Evolutionary conservation across 768 basidiomycete species (phyloP).

Genomic region (Mycena amicta): DNA sequence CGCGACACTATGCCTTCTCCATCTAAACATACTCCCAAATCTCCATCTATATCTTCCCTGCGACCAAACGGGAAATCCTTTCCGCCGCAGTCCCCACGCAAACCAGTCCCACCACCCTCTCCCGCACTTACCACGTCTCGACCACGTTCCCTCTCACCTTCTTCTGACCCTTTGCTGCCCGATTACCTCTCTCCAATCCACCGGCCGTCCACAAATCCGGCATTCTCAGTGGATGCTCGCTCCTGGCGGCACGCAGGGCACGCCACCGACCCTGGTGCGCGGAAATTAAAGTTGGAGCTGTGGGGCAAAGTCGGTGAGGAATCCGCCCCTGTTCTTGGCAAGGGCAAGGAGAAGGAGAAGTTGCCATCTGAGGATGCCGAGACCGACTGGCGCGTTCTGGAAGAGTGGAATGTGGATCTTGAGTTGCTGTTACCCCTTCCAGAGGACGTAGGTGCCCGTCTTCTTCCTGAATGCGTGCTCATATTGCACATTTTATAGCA

Average conservation of each 20-base stretch:
- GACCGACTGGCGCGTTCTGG: constrained; percentile 62
- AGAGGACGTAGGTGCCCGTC: constrained; percentile 54
- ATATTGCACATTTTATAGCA: constrained; percentile 31
- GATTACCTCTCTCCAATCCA: constrained; percentile 82
- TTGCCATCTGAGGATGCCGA: constrained; percentile 16
- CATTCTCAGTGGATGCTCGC: constrained; percentile 61
- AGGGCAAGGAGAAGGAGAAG: constrained; percentile 48
- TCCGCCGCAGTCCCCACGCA: constrained; percentile 18
- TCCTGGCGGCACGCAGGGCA: constrained; percentile 54
- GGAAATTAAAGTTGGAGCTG: constrained; percentile 56
- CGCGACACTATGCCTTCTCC: constrained; percentile 24
- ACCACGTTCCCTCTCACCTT: constrained; percentile 10
- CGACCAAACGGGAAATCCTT: constrained; percentile 27
- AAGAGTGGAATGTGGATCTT: constrained; percentile 69
- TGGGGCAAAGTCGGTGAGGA: constrained; percentile 51
- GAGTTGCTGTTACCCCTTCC: constrained; percentile 58
- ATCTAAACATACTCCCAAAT: constrained; percentile 28
- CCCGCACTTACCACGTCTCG: constrained; percentile 28
- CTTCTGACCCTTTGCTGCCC: constrained; percentile 31
- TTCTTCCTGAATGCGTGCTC: constrained; percentile 11
- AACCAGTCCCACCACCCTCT: constrained; percentile 26
- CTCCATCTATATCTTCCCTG: constrained; percentile 27
- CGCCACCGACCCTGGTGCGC: constrained; percentile 55
- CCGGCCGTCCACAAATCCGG: constrained; percentile 81
- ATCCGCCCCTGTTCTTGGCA: constrained; percentile 30